phyloP scores from a whole-genome alignment of 108 stramenopile species.

The Skeletonema potamos region DNA sequence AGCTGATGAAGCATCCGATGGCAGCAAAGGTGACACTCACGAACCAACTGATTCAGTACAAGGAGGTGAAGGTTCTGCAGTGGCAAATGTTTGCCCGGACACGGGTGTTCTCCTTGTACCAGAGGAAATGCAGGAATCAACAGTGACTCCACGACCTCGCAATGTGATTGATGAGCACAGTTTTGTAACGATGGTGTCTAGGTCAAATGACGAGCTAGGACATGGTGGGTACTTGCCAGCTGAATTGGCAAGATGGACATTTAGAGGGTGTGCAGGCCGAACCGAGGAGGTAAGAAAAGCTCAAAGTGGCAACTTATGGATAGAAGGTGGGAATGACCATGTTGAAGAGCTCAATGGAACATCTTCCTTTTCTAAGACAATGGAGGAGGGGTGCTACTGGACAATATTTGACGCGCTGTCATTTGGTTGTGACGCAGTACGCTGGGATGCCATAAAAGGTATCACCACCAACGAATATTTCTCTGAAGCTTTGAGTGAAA shows the following conservation, averaged over 20 bases:
- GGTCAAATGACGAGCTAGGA: constrained; percentile 60
- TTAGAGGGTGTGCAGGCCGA: constrained; percentile 46
- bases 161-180: constrained; percentile 60
- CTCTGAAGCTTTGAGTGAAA: not conserved
- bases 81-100: constrained; percentile 32
- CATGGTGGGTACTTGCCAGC: constrained; percentile 80
- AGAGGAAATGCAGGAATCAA: constrained; percentile 22
- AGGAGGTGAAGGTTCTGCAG: constrained; percentile 4
- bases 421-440: constrained; percentile 81
- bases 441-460: constrained; percentile 33
- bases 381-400: constrained; percentile 45
- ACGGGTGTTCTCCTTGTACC: constrained; percentile 19
- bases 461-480: constrained; percentile 12
- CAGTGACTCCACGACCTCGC: constrained; percentile 41
- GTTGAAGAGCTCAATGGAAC: not conserved
- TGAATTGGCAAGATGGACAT: constrained; percentile 62
- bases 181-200: constrained; percentile 59
- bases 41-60: constrained; percentile 4
- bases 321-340: not conserved
- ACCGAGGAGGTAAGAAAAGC: constrained; percentile 24
- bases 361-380: not conserved
- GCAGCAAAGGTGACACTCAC: not conserved
- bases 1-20: constrained; percentile 2
- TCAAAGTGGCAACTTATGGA: constrained; percentile 11
- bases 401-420: constrained; percentile 72